Base-by-base conservation (phyloP, 2,329 filamentous ascomycete species). In the Emergomyces pasteurianus region DNA sequence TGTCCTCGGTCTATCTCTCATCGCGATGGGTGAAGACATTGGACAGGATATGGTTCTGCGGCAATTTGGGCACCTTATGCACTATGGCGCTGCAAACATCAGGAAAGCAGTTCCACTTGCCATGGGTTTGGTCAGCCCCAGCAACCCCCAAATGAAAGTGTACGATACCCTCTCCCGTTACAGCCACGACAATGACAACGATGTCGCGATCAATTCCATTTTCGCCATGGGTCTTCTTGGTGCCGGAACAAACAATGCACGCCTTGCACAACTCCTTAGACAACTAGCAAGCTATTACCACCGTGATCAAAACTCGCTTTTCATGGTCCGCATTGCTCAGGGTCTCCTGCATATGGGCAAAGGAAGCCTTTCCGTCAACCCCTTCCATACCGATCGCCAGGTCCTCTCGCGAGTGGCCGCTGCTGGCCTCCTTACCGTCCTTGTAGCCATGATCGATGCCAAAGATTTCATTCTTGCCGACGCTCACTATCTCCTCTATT, bases 111-210 rank as follows among this genome's bases (percentile, higher is more conserved):
- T 99, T 36, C 94, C 94, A 42, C 81, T 99, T 60, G 94, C 94
- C 31, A 95, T 99, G 90, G 95, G 92, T 70, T 83, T 99, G 60
- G 87, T 99, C 71, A 96, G 90, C 77, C 90, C 95, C 14, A 96
- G 91, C 78, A 99, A 99, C 78, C 94, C 94, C 12, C 95, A 99
- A 74, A 99, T 99, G 92, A 99, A 97, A 81, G 89, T 99, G 55
- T 99, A 99, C 79, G 94, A 99, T 74, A 99, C 94, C 0, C 81
- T 99, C 12, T 99, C 94, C 58, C 83, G 94, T 71, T 99, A 99
- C 82, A 95, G 89, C 65, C 94, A 99, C 82, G 94, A 99, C 79
- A 99, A 94, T 67, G 94, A 99, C 77, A 95, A 92, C 64, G 94
- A 99, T 70, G 94, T 99, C 54, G 94, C 94, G 46, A 89, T 99